Evolutionary conservation across 768 basidiomycete genomes (phyloP).

Genomic region (Calvatia gigantea): DNA sequence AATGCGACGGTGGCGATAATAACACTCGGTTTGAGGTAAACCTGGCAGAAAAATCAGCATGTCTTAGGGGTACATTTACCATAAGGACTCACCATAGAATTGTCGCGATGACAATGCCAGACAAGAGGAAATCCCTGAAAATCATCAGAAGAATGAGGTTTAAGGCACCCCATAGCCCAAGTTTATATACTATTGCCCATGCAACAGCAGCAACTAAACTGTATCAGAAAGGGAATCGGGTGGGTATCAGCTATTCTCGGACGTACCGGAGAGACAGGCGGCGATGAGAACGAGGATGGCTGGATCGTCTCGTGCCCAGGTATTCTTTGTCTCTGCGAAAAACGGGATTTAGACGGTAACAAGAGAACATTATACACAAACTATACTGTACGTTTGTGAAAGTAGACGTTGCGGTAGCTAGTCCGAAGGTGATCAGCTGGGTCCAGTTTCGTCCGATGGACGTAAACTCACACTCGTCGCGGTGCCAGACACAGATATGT

Average conservation of each 20-base stretch:
- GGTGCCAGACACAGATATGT: constrained; percentile 93
- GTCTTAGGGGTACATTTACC: constrained; percentile 15
- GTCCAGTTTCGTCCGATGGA: neutral
- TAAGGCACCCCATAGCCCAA: constrained; percentile 50
- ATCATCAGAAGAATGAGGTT: constrained; percentile 78
- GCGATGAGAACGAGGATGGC: constrained; percentile 88
- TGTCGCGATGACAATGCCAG: constrained; percentile 72
- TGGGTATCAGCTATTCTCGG: neutral
- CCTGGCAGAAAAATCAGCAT: constrained; percentile 30
- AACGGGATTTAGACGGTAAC: constrained; percentile 1
- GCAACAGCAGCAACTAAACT: constrained; percentile 72
- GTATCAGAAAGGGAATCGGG: neutral
- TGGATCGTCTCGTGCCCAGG: constrained; percentile 97
- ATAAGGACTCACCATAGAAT: constrained; percentile 59
- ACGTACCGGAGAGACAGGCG: constrained; percentile 70
- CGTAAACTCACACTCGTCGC: constrained; percentile 70
- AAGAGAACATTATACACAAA: neutral
- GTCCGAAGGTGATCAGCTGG: constrained; percentile 10
- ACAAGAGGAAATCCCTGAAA: constrained; percentile 80
- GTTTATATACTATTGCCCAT: constrained; percentile 85
- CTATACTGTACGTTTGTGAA: constrained; percentile 87
- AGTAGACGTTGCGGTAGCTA: constrained; percentile 97
- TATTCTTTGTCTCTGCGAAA: constrained; percentile 94
- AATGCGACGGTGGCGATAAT: constrained; percentile 69
- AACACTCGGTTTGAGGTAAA: constrained; percentile 70